phyloP scores from a whole-genome alignment of 192 early-diverging fungal species.

The Physocladia obscura region DNA sequence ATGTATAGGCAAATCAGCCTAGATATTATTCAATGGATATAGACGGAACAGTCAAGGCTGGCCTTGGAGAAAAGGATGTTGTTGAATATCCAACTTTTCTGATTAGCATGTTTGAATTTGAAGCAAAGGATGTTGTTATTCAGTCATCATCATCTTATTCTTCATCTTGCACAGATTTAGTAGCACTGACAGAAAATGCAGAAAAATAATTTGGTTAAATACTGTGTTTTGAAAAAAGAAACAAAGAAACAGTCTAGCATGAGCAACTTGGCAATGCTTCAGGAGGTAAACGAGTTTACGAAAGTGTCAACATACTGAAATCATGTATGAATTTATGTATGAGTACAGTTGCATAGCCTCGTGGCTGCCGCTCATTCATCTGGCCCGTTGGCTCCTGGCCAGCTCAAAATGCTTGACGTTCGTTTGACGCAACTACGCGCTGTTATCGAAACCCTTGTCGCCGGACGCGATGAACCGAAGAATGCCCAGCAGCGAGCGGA shows the following conservation, averaged over 20 bases:
- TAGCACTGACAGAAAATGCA: neutral
- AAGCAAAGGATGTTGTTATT: neutral
- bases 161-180: neutral
- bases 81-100: slow-evolving; percentile 8
- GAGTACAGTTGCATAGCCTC: slow-evolving; percentile 12
- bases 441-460: neutral
- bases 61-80: neutral
- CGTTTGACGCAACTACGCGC: slow-evolving; percentile 10
- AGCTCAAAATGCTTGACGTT: slow-evolving; percentile 12
- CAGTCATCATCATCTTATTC: neutral
- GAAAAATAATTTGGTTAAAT: neutral
- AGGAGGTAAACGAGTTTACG: neutral
- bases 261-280: slow-evolving; percentile 1
- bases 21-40: neutral
- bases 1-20: slow-evolving; percentile 6
- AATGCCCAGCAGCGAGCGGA: slow-evolving; percentile 6
- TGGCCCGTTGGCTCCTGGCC: neutral
- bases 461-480: slow-evolving; percentile 15
- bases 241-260: neutral
- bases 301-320: neutral
- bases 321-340: neutral
- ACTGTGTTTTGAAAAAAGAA: neutral
- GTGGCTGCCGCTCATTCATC: neutral
- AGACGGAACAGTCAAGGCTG: neutral
- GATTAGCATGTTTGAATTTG: neutral